phyloP scores from a whole-genome alignment of 1,139 yeast species.

The Fermentozyma sake region DNA sequence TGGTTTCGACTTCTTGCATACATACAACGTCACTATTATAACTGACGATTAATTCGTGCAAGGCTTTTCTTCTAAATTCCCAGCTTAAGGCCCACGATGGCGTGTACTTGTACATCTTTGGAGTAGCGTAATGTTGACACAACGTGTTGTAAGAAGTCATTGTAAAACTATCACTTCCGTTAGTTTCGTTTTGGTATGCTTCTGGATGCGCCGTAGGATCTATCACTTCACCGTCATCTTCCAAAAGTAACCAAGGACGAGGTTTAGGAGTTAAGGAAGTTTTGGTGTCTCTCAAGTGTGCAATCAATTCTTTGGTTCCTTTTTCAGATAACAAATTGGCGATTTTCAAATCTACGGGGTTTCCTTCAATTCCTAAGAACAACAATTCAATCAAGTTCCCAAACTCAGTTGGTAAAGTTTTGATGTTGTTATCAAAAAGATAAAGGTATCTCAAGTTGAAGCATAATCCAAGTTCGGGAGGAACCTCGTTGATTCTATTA shows the following conservation, averaged over 20 bases:
- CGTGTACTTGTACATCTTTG: conserved; percentile 87
- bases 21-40: conserved; percentile 76
- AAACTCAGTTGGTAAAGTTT: conserved; percentile 73
- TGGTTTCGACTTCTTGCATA: conserved; percentile 92
- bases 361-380: conserved; percentile 90
- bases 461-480: conserved; percentile 79
- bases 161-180: conserved; percentile 49
- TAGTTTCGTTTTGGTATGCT: conserved; percentile 26
- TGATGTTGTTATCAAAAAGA: conserved; percentile 80
- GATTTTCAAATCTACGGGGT: conserved; percentile 66
- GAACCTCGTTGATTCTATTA: conserved; percentile 67
- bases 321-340: conserved; percentile 70
- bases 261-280: conserved; percentile 61
- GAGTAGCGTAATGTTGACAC: conserved; percentile 94
- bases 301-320: conserved; percentile 81
- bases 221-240: conserved; percentile 68
- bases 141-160: conserved; percentile 84
- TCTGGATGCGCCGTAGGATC: conserved; percentile 32
- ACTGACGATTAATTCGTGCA: conserved; percentile 66
- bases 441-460: conserved; percentile 77
- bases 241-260: conserved; percentile 77
- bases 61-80: conserved; percentile 80
- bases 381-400: conserved; percentile 84
- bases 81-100: conserved; percentile 97
- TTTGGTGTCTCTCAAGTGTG: conserved; percentile 76